Percentiles rank a stretch among this genome's conserved stretches.
Conservation (phyloP, 2,329 filamentous ascomycete genomes). For the Fusarium penzigii region DNA sequence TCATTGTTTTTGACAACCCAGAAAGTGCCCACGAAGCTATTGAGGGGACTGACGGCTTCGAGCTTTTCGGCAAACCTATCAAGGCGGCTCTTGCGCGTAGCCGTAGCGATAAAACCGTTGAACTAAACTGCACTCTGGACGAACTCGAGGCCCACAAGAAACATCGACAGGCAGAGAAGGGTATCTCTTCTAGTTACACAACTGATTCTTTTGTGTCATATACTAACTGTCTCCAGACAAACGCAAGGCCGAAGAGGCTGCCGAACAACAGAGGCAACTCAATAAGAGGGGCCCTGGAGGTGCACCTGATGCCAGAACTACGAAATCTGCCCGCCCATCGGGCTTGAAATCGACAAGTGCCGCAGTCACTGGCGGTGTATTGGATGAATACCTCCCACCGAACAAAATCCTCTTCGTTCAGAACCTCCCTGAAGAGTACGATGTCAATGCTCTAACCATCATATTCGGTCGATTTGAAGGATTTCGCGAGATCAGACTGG, state of each 20-base stretch:
- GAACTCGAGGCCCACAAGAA: conserved; percentile 87
- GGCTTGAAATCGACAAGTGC: conserved; percentile 77
- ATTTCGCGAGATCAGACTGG: conserved; percentile 88
- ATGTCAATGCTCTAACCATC: conserved; percentile 73
- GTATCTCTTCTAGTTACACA: conserved; percentile 46
- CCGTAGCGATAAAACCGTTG: conserved; percentile 83
- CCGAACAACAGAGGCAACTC: conserved; percentile 75
- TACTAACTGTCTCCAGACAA: conserved; percentile 46
- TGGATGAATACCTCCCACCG: conserved; percentile 96
- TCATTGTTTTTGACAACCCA: conserved; percentile 84
- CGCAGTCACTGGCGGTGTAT: conserved; percentile 70
- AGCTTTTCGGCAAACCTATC: conserved; percentile 91
- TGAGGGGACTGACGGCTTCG: conserved; percentile 88
- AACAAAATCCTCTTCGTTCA: conserved; percentile 97
- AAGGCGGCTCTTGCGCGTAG: conserved; percentile 78
- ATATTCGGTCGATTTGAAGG: conserved; percentile 91
- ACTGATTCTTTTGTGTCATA: neutral
- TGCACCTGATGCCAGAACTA: conserved; percentile 55
- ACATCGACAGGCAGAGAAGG: conserved; percentile 83
- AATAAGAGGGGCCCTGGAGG: conserved; percentile 65
- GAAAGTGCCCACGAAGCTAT: conserved; percentile 80
- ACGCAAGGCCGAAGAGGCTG: conserved; percentile 81
- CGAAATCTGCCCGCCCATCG: conserved; percentile 60
- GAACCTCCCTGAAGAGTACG: conserved; percentile 85
- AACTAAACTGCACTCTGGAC: conserved; percentile 70